Base-by-base conservation (phyloP, 306 rosid species). In the Inga laurina region DNA sequence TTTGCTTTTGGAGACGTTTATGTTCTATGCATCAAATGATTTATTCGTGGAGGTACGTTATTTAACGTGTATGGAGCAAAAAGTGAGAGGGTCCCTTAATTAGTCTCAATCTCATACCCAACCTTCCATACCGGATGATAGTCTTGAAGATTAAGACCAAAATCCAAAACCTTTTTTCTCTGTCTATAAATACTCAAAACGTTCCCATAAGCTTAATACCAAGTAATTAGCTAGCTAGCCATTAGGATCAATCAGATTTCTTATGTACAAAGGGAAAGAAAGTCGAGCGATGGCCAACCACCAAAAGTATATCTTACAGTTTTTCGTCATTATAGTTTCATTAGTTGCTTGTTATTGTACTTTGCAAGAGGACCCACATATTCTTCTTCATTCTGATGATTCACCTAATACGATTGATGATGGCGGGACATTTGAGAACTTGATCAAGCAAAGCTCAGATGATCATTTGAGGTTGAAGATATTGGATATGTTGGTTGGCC, bases 321-420 rank as follows among this genome's bases (percentile, higher is more conserved):
- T 85, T 84, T 54, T 83, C n/a, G 22, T 87, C 21, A 4, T 84
- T 74, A 72, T 85, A 30, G 32, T 78, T 72, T 81, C 79, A 22
- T 82, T 82, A 52, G 81, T 80, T 86, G 83, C 84, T 71, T 85
- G 87, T 59, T n/a, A 73, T 74, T 16, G 79, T 70, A 62, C 21
- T 61, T 65, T 77, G 49, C 86, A 82, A 78, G 81, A 84, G 81
- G 91, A 79, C 82, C 89, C 85, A 83, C 82, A 67, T n/a, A 22
- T 24, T 39, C 37, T 65, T 52, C 51, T 65, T 52, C 51, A 75
- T 62, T 57, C 77, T 41, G 80, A 70, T 73, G 68, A 81, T 48
- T 75, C 83, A 82, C 79, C 82, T 76, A 71, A 71, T 71, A 43
- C 69, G 74, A 61, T 74, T 64, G 88, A 85, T 75, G 87, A 86